phyloP scores from a whole-genome alignment of 768 basidiomycete genomes.

The Amanita polypyramis region DNA sequence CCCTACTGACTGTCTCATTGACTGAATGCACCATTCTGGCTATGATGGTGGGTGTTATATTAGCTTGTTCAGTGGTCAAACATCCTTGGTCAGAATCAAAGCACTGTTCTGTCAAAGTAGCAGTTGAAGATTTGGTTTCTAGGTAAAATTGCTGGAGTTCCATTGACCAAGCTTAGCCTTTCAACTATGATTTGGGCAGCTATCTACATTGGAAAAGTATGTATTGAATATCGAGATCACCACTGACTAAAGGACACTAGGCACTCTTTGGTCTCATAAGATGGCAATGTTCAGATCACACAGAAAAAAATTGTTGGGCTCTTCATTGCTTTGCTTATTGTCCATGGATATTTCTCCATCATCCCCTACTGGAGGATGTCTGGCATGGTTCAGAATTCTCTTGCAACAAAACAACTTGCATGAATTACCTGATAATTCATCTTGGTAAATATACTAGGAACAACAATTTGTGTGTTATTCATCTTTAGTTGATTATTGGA shows the following conservation, averaged over 20 bases:
- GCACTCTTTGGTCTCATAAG: slow-evolving; percentile 17
- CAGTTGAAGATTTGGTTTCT: slow-evolving; percentile 1
- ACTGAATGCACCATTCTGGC: neutral
- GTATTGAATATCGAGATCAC: neutral
- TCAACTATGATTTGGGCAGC: slow-evolving; percentile 77
- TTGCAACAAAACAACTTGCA: slow-evolving; percentile 69
- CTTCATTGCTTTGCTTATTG: slow-evolving; percentile 61
- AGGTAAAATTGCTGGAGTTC: slow-evolving; percentile 78
- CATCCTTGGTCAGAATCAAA: slow-evolving; percentile 46
- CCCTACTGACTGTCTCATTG: no score
- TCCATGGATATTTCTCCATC: slow-evolving; percentile 47
- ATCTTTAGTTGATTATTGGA: neutral
- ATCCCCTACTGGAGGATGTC: neutral
- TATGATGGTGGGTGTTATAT: slow-evolving; percentile 14
- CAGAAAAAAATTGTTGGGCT: slow-evolving; percentile 70
- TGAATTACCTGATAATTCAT: slow-evolving; percentile 68
- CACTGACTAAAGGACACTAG: no score
- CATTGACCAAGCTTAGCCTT: slow-evolving; percentile 79
- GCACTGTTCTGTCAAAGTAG: slow-evolving; percentile 4
- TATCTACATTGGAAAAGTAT: slow-evolving; percentile 45
- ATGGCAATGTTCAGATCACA: slow-evolving; percentile 51
- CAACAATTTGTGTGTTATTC: slow-evolving; percentile 45
- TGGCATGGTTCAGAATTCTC: slow-evolving; percentile 39
- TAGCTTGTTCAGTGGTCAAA: slow-evolving; percentile 78
- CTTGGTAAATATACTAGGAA: slow-evolving; percentile 80